Conservation (phyloP, 805 yeast genomes). For the Ogataea saltuana region DNA sequence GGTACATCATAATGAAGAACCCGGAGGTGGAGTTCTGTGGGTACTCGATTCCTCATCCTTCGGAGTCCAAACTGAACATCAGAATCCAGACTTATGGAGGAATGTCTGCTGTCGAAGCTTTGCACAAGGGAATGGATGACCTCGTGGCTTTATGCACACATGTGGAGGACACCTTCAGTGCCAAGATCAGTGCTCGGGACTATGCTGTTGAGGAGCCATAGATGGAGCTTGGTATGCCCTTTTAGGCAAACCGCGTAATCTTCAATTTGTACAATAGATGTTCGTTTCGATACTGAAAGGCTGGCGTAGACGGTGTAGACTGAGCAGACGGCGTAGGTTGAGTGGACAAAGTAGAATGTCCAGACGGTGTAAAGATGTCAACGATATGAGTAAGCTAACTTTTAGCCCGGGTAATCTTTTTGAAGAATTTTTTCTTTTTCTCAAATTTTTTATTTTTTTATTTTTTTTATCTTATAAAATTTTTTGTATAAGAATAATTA, state of each 20-base stretch:
- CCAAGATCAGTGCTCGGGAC: conserved; percentile 59
- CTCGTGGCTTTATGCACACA: conserved; percentile 78
- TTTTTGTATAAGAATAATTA: conserved; percentile 1
- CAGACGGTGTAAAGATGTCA: too few species aligned
- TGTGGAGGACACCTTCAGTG: conserved; percentile 77
- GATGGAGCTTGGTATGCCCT: conserved; percentile 5
- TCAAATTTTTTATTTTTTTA: conserved; percentile 1
- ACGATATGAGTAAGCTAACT: too few species aligned
- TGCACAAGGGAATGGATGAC: conserved; percentile 88
- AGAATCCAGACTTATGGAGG: conserved; percentile 92
- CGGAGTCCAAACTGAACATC: conserved; percentile 83
- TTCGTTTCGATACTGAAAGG: neutral
- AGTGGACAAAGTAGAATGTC: too few species aligned
- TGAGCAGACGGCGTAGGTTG: too few species aligned
- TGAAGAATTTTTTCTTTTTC: conserved; percentile 2
- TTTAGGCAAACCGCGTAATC: too few species aligned
- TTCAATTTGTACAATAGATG: conserved; percentile 9
- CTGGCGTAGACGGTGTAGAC: too few species aligned
- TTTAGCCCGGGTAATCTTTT: conserved; percentile 13
- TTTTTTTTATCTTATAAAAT: conserved; percentile 5
- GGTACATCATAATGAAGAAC: conserved; percentile 94
- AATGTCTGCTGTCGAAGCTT: conserved; percentile 87
- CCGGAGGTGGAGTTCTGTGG: conserved; percentile 99
- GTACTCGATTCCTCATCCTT: conserved; percentile 97
- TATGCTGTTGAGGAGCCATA: conserved; percentile 52